A percentile compares a stretch with the other conserved stretches of the same genome.
Conservation (phyloP, 768 basidiomycete species). For the Holtermanniella nyarrowii region DNA sequence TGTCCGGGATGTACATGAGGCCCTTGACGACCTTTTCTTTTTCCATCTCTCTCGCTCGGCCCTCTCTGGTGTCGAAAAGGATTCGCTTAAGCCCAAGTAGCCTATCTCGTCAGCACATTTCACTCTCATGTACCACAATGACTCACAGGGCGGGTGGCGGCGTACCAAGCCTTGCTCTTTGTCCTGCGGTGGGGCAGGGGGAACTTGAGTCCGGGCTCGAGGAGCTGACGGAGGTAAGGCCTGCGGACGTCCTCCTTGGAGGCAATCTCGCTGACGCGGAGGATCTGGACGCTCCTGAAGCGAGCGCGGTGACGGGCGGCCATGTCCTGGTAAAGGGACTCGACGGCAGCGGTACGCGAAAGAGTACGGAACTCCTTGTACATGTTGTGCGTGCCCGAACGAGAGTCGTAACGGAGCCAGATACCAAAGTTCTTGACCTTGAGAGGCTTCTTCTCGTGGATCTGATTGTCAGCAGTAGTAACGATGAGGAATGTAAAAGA, state of each 20-base stretch:
- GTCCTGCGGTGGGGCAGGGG: constrained; percentile 68
- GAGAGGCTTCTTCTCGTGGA: constrained; percentile 92
- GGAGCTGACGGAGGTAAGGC: constrained; percentile 95
- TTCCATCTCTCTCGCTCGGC: too few species aligned
- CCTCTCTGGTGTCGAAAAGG: too few species aligned
- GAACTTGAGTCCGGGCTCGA: constrained; percentile 86
- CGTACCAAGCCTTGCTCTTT: constrained; percentile 41
- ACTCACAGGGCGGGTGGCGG: constrained; percentile 37
- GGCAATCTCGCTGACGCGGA: constrained; percentile 92
- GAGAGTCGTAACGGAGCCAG: constrained; percentile 99
- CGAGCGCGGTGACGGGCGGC: constrained; percentile 97
- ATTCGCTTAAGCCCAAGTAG: too few species aligned
- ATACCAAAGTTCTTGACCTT: constrained; percentile 99
- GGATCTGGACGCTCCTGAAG: constrained; percentile 96
- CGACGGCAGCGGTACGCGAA: constrained; percentile 85
- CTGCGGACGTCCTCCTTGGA: constrained; percentile 86
- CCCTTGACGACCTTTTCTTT: too few species aligned
- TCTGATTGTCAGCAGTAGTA: constrained; percentile 55
- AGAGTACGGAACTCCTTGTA: constrained; percentile 73
- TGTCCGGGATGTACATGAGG: too few species aligned
- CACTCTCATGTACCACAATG: too few species aligned
- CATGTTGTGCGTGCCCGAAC: constrained; percentile 95
- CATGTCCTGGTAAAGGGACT: constrained; percentile 98
- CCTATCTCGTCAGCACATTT: too few species aligned
- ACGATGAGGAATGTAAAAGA: constrained; percentile 43